phyloP scores from a whole-genome alignment of 768 basidiomycete species.

The Rhizopogon vesiculosus region DNA sequence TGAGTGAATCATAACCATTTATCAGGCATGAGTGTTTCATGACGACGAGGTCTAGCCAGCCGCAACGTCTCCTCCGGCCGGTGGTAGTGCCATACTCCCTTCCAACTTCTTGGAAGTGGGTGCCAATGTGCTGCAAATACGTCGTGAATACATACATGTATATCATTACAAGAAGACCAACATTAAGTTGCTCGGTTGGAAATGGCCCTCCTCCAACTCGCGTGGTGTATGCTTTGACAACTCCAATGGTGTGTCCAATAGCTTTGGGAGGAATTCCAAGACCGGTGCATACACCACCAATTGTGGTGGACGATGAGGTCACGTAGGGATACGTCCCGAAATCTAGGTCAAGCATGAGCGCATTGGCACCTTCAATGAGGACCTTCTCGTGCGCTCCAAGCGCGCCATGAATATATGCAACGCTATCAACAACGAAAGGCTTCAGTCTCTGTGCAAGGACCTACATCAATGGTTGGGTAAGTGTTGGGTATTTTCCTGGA shows the following conservation, averaged over 20 bases:
- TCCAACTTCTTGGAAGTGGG: conserved; percentile 90
- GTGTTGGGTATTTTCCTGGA: not conserved
- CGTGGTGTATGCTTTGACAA: conserved; percentile 97
- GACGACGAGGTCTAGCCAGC: conserved; percentile 97
- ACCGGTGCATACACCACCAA: conserved; percentile 96
- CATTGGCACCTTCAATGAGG: conserved; percentile 97
- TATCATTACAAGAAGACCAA: conserved; percentile 30
- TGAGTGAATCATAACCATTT: conserved; percentile 92
- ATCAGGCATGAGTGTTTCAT: conserved; percentile 88
- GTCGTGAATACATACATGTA: not conserved
- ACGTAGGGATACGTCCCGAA: conserved; percentile 98
- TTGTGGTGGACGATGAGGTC: conserved; percentile 88
- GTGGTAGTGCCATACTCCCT: conserved; percentile 91
- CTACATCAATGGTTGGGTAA: conserved; percentile 31
- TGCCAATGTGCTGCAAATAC: conserved; percentile 60
- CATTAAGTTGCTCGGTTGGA: conserved; percentile 92
- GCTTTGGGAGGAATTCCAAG: conserved; percentile 92
- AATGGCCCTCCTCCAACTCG: conserved; percentile 98
- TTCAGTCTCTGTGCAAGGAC: conserved; percentile 76
- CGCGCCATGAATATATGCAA: conserved; percentile 80
- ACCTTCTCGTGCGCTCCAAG: conserved; percentile 71
- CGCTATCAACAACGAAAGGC: conserved; percentile 88
- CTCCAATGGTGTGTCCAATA: conserved; percentile 86
- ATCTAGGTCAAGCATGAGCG: conserved; percentile 97
- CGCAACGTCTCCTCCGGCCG: conserved; percentile 87